Base-by-base conservation (phyloP, 371 early-diverging fungal species). In the Syncephalis fuscata region DNA sequence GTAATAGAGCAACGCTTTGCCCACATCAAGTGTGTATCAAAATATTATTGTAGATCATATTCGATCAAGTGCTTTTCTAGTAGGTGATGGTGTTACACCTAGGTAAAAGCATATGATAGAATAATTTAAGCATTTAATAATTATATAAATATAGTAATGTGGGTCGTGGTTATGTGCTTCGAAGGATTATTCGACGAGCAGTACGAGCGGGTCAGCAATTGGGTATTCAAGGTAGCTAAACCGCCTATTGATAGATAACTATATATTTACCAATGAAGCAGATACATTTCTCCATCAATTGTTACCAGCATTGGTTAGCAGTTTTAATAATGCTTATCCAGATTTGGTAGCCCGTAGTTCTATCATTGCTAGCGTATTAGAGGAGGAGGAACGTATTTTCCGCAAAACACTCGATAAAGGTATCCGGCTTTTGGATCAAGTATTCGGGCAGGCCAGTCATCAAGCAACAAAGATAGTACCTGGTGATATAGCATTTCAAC, bases 31-130 rank as follows among this genome's bases (percentile, higher is more conserved):
- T 16, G 50, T 71, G 14, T 68, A 77, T 48, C 70, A 76, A 54
- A 73, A 77, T 44, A 80, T 85, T 11, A 70, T 85, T 38, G 81
- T 82, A 0, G 86, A 85, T 52, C 86, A 85, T 40, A 57, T 81
- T 22, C 68, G 82, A 16, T 69, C 83, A 36, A 74, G 76, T 67
- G 68, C 73, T 21, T 82, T 83, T 23, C 56, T 83, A 46, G 77
- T 85, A 25, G 65, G 74, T 5, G 84, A 85, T 44, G 86, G 86
- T 21, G 80, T 83, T 4, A 68, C 73, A n/a, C 86, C 86, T 27
- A 68, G 73, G 71, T 74, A 62, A 39, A n/a, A n/a, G n/a, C n/a
- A n/a, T n/a, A n/a, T n/a, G n/a, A n/a, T n/a, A n/a, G n/a, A n/a
- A n/a, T n/a, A n/a, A n/a, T n/a, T n/a, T n/a, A n/a, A n/a, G n/a